Base-by-base conservation (phyloP, 768 basidiomycete species). In the Russula emetica region DNA sequence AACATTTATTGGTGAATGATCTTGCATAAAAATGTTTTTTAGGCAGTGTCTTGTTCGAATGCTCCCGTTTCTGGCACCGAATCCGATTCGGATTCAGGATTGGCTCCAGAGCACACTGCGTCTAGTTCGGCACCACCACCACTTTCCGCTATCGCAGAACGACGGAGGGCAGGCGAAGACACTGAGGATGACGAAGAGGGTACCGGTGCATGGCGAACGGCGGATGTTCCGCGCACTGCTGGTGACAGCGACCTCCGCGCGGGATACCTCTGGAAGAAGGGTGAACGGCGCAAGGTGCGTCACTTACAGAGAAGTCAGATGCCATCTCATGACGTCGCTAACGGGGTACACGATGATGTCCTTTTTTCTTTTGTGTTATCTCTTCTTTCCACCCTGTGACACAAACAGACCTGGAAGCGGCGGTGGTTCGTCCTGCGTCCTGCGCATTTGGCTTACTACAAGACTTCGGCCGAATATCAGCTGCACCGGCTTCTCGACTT, bases 211-310 rank as follows among this genome's bases (percentile, higher is more conserved):
- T 89, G 86, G 86, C 82, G 79, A 78, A 79, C 38, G 80, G 79
- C 36, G 80, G 75, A 54, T 77, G 73, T 54, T 75, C 72, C 30
- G 74, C 77, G 50, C 80, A 78, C 61, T 79, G 80, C 61, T 14
- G 86, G 86, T 62, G 87, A 88, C 71, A 83, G 80, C 54, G 85
- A 91, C 47, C 81, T 96, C 73, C 96, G 94, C 76, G 84, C 89
- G 26, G 97, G 96, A 1, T 98, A 97, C 78, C 78, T 98, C 57
- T 90, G 87, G 85, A 99, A 99, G 84, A 98, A 98, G 80, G 96
- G 96, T 69, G 93, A 97, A 76, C 83, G 94, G 62, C 80, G 97
- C 75, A 98, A 98, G 89, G 96, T 96, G 67, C 62, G 82, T 74
- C 42, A 50, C 28, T 34, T 49, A n/a, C 26, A 11, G 16, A 32